Percentiles rank a stretch among this genome's conserved stretches.
These are phyloP conservation scores for Zygosaccharomyces pseudobailii DNA, from an alignment of 1,139 yeast species.

Conservation along the genomic window DNA sequence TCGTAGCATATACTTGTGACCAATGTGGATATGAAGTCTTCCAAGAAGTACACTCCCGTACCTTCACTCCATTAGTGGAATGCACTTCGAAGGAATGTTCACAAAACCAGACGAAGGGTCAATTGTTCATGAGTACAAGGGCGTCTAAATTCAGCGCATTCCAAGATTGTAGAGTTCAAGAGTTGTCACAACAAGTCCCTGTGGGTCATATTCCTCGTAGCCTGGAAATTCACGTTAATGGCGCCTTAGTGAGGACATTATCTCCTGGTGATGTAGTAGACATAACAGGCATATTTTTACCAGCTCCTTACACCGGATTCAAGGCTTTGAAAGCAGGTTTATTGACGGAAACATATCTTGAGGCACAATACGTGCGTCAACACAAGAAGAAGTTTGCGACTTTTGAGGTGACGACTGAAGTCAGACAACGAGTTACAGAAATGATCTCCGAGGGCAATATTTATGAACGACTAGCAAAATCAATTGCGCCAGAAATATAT, in stretches of 20 bases:
- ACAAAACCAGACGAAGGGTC: conserved; percentile 79
- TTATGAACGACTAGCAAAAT: conserved; percentile 74
- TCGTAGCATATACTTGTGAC: conserved; percentile 95
- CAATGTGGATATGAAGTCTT: conserved; percentile 95
- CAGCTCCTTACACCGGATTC: conserved; percentile 94
- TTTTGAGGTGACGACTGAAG: conserved; percentile 53
- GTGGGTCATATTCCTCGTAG: conserved; percentile 96
- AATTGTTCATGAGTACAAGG: conserved; percentile 86
- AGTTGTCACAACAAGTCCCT: conserved; percentile 92
- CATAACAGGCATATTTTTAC: conserved; percentile 85
- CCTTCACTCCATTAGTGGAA: conserved; percentile 79
- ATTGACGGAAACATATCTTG: conserved; percentile 88
- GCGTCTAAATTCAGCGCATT: conserved; percentile 93
- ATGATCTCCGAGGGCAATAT: conserved; percentile 60
- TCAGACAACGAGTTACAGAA: conserved; percentile 50
- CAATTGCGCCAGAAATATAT: conserved; percentile 96
- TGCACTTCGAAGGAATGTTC: conserved; percentile 81
- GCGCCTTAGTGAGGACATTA: conserved; percentile 79
- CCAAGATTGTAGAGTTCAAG: conserved; percentile 94
- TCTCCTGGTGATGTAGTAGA: conserved; percentile 96
- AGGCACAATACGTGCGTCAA: conserved; percentile 79
- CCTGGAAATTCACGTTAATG: conserved; percentile 78
- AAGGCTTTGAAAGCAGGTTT: conserved; percentile 88
- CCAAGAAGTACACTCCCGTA: conserved; percentile 84
- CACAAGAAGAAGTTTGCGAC: conserved; percentile 85